phyloP scores from a whole-genome alignment of 2,329 filamentous ascomycete species.

The Cadophora malorum region DNA sequence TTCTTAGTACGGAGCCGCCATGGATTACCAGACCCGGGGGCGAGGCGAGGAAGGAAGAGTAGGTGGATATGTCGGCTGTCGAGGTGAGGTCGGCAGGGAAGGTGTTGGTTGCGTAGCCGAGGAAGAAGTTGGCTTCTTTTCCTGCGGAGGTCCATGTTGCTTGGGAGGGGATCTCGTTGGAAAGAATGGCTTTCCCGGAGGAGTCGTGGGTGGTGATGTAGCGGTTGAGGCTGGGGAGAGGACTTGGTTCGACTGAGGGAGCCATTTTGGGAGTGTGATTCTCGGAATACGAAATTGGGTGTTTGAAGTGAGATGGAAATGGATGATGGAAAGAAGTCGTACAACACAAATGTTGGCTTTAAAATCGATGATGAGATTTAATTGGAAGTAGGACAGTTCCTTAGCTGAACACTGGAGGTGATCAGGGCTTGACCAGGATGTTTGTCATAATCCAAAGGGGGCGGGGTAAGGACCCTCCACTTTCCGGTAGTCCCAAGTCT shows the following conservation, averaged over 20 bases:
- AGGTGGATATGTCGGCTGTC: constrained; percentile 32
- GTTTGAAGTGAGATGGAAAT: too few relatives aligned
- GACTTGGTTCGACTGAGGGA: constrained; percentile 7
- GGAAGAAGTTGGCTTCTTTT: constrained; percentile 37
- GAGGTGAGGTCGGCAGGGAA: constrained; percentile 34
- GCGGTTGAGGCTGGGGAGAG: constrained; percentile 35
- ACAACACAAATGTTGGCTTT: too few relatives aligned
- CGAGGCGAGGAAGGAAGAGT: constrained; percentile 29
- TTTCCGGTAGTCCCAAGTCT: too few relatives aligned
- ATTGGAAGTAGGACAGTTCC: too few relatives aligned
- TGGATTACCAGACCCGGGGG: constrained; percentile 35
- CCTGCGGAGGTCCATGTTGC: constrained; percentile 32
- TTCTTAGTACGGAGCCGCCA: constrained; percentile 36
- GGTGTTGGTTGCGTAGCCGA: constrained; percentile 35
- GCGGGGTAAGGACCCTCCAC: too few relatives aligned
- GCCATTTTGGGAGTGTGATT: not conserved
- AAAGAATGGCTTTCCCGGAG: constrained; percentile 36
- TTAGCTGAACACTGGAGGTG: too few relatives aligned
- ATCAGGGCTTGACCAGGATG: too few relatives aligned
- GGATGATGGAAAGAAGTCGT: too few relatives aligned
- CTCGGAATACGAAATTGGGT: too few relatives aligned
- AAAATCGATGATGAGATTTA: too few relatives aligned
- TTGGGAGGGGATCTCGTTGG: constrained; percentile 23
- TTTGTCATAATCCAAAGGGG: too few relatives aligned
- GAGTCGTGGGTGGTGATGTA: constrained; percentile 37